phyloP scores from a whole-genome alignment of 352 stramenopile genomes.

The Phytopythium oedochilum region DNA sequence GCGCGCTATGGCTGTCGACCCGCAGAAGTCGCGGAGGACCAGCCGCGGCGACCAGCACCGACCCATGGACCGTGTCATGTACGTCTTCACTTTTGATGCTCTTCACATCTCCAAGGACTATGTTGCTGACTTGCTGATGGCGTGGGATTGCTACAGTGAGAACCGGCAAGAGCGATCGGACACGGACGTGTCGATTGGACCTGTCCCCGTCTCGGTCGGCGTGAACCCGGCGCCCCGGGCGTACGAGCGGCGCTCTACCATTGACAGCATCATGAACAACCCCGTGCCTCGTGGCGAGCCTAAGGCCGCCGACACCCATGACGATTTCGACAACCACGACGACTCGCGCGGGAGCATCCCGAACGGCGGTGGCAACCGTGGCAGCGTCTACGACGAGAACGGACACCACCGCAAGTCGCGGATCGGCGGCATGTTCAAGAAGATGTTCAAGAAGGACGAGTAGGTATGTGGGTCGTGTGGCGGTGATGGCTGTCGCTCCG shows the following conservation, averaged over 20 bases:
- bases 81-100: constrained; percentile 1
- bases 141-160: constrained; percentile 7
- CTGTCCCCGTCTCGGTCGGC: constrained; percentile 57
- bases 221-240: constrained; percentile 17
- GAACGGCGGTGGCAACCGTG: constrained; percentile 14
- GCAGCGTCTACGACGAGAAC: constrained; percentile 63
- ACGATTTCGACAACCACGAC: neutral
- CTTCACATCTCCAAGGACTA: neutral
- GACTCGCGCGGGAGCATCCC: constrained; percentile 19
- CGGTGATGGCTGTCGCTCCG: neutral
- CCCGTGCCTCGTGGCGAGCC: constrained; percentile 16
- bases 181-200: constrained; percentile 51
- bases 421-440: constrained; percentile 86
- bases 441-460: constrained; percentile 88
- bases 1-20: constrained; percentile 41
- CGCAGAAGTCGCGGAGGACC: constrained; percentile 19
- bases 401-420: constrained; percentile 60
- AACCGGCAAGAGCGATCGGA: constrained; percentile 48
- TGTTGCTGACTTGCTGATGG: neutral
- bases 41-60: constrained; percentile 9
- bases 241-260: constrained; percentile 32
- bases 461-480: constrained; percentile 4
- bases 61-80: constrained; percentile 6
- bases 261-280: constrained; percentile 55
- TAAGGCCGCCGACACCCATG: neutral